Percentiles rank a stretch among this genome's conserved stretches.
Conservation (phyloP, 768 basidiomycete species). For the Lentinula edodes region DNA sequence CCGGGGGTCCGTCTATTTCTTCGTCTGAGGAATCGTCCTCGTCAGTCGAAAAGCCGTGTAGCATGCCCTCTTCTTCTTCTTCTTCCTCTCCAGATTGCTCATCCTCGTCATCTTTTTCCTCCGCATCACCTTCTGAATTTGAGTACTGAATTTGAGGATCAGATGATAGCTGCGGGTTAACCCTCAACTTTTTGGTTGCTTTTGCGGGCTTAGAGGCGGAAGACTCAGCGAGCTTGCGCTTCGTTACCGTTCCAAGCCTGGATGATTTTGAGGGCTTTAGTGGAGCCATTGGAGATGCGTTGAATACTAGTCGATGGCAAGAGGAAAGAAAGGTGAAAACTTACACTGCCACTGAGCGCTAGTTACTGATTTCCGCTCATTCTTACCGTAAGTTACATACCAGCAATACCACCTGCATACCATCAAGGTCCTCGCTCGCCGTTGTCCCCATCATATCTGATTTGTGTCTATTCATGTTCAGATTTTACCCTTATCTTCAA, state of each 20-base stretch:
- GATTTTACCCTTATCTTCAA: too few relatives aligned
- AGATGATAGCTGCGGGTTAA: background rate
- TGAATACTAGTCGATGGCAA: background rate
- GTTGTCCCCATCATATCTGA: too few relatives aligned
- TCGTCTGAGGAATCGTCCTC: conserved; percentile 80
- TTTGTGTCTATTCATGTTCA: too few relatives aligned
- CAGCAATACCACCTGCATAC: too few relatives aligned
- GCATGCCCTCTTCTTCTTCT: conserved; percentile 15
- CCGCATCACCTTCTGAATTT: background rate
- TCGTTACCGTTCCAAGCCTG: background rate
- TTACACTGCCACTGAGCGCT: background rate
- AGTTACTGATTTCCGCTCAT: background rate
- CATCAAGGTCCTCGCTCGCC: too few relatives aligned
- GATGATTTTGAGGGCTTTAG: background rate
- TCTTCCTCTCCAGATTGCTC: conserved; percentile 3
- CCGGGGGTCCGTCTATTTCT: conserved; percentile 44
- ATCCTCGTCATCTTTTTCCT: background rate
- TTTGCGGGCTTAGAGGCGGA: background rate
- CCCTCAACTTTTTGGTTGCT: conserved; percentile 6
- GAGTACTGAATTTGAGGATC: background rate
- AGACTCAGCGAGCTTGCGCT: background rate
- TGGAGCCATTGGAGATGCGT: background rate
- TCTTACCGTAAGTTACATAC: too few relatives aligned
- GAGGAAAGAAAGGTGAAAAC: background rate
- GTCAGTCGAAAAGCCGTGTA: conserved; percentile 73